Conservation (phyloP, 2,329 filamentous ascomycete genomes). For the Bipolaris cookei region DNA sequence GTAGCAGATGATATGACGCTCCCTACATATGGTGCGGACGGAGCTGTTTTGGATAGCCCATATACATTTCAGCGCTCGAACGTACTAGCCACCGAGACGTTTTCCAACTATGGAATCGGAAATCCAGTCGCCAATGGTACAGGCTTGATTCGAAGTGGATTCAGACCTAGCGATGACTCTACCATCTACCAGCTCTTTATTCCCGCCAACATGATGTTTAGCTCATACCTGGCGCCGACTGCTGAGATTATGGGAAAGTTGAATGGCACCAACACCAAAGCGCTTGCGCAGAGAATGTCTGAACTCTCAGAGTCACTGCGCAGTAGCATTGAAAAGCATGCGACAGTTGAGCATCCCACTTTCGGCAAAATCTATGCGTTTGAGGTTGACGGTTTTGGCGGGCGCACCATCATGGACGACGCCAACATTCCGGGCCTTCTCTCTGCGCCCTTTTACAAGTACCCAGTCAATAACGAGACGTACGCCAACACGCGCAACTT, state of each 20-base stretch:
- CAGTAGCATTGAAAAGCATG: slow-evolving; percentile 54
- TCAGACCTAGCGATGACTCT: slow-evolving; percentile 58
- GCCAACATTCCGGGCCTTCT: slow-evolving; percentile 73
- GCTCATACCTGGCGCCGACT: slow-evolving; percentile 64
- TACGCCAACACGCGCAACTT: slow-evolving; percentile 57
- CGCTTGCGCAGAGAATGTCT: slow-evolving; percentile 63
- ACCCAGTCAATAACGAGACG: slow-evolving; percentile 52
- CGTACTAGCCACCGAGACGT: slow-evolving; percentile 55
- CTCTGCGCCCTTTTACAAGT: slow-evolving; percentile 69
- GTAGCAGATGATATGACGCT: slow-evolving; percentile 56
- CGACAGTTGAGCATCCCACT: slow-evolving; percentile 48
- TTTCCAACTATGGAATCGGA: slow-evolving; percentile 60
- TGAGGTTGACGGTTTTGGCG: slow-evolving; percentile 57
- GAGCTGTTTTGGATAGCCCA: slow-evolving; percentile 51
- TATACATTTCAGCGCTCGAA: slow-evolving; percentile 56
- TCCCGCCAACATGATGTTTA: slow-evolving; percentile 73
- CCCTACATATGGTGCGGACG: slow-evolving; percentile 57
- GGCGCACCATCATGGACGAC: slow-evolving; percentile 70
- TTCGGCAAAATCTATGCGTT: slow-evolving; percentile 55
- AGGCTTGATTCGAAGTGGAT: slow-evolving; percentile 57
- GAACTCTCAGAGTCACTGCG: slow-evolving; percentile 58
- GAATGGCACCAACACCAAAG: slow-evolving; percentile 52
- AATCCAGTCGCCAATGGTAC: slow-evolving; percentile 58
- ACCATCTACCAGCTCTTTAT: slow-evolving; percentile 59
- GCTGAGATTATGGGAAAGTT: slow-evolving; percentile 61